phyloP scores from a whole-genome alignment of 2,329 filamentous ascomycete species.

The Dothideomycetes sp. region DNA sequence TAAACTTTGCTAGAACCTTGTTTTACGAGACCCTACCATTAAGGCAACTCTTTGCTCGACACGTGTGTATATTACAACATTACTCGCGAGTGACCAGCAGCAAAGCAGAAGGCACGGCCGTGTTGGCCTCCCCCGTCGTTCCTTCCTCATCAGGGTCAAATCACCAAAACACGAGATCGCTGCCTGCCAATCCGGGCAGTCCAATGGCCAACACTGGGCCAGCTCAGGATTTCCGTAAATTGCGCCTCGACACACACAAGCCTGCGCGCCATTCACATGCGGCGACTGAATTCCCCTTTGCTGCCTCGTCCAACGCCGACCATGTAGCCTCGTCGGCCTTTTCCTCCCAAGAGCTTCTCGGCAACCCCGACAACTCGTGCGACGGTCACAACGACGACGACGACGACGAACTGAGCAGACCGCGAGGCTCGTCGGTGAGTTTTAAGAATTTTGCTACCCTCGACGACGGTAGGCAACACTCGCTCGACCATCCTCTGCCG shows the following conservation, averaged over 20 bases:
- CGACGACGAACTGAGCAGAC: conserved; percentile 2
- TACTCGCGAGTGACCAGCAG: too few species aligned
- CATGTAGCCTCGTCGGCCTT: conserved; percentile 10
- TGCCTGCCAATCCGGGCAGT: too few species aligned
- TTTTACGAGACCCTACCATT: too few species aligned
- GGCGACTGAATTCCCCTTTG: conserved; percentile 4
- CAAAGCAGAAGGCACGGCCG: too few species aligned
- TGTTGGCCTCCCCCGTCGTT: too few species aligned
- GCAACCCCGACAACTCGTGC: background rate
- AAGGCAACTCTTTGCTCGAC: too few species aligned
- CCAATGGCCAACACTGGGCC: conserved; percentile 10
- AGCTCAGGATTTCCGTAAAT: conserved; percentile 8
- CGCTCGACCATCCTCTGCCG: conserved; percentile 30
- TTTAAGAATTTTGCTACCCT: conserved; percentile 33
- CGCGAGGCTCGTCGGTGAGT: conserved; percentile 31
- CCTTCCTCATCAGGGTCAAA: too few species aligned
- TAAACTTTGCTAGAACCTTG: too few species aligned
- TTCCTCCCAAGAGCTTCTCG: conserved; percentile 3
- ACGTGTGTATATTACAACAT: too few species aligned
- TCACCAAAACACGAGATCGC: too few species aligned
- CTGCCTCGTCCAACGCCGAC: conserved; percentile 3
- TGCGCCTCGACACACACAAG: conserved; percentile 7
- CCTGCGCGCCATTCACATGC: background rate
- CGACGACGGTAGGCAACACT: conserved; percentile 31
- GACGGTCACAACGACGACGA: too few species aligned